Base-by-base conservation (phyloP, 2,329 filamentous ascomycete species). In the Leptographium lundbergii region DNA sequence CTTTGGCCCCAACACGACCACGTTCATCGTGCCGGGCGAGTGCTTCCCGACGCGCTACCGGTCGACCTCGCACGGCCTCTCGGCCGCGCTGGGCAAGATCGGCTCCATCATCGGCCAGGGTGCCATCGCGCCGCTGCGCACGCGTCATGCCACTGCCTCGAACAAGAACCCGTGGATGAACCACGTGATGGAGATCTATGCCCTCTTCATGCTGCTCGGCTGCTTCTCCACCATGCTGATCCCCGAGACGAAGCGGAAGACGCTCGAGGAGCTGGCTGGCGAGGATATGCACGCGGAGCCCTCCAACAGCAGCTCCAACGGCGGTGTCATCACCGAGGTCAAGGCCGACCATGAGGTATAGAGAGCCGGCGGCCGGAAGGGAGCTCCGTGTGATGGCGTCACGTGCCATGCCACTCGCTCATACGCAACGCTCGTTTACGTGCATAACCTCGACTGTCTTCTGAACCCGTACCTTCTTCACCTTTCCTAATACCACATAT, bases 191-290 rank as follows among this genome's bases (percentile, higher is more conserved):
- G 76, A 89, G 76, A 89, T 90, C 65, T 81, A 79, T 67, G 85
- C 86, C 6, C 76, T 88, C 32, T 90, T 91, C 77, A 91, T 90
- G 87, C 77, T 90, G 39, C 75, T 82, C 60, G 88, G 88, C 59
- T 75, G 81, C 72, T 77, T 86, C 68, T 87, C 85, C 11, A 85
- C 85, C 0, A 71, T 88, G 1, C 73, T 88, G 60, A 88, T 89
- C 61, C 85, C 85, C 9, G 87, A 89, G 76, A 89, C 85, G 24
- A 88, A 87, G 74, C 76, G 85, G 60, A 85, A 85, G 77, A 88
- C 86, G 1, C 78, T 91, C 36, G 88, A 88, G 69, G 78, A 84
- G 69, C 75, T 88, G 27, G 39, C 59, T 3, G 60, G 66, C 61
- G 63, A 71, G 32, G 66, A 66, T 36, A 61, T 65, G 19, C 57